A percentile compares a stretch with the other conserved stretches of the same genome.
Evolutionary conservation across 768 basidiomycete genomes (phyloP).

Genomic region (Naganishia vaughanmartiniae): DNA sequence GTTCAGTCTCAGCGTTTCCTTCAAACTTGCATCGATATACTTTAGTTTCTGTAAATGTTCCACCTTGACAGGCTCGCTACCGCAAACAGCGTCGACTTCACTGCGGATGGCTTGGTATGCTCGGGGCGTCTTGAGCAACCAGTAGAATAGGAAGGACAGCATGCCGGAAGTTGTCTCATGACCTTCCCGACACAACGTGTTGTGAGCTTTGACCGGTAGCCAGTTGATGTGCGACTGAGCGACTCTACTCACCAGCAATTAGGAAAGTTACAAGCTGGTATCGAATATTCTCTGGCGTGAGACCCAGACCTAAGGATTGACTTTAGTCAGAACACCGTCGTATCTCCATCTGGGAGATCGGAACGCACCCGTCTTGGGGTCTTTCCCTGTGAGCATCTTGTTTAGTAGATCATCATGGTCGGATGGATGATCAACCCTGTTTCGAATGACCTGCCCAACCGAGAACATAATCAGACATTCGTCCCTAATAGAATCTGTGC

Average conservation of each 20-base stretch:
- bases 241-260: constrained; percentile 58
- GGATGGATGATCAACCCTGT: constrained; percentile 51
- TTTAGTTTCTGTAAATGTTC: constrained; percentile 56
- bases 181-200: not conserved
- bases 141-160: constrained; percentile 56
- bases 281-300: constrained; percentile 56
- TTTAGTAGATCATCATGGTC: constrained; percentile 57
- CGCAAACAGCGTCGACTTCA: constrained; percentile 58
- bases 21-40: constrained; percentile 53
- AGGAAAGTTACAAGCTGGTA: constrained; percentile 59
- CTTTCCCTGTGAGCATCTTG: constrained; percentile 57
- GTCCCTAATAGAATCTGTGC: too few relatives aligned
- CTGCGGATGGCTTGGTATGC: constrained; percentile 56
- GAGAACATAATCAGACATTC: too few relatives aligned
- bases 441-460: constrained; percentile 44
- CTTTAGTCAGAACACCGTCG: not conserved
- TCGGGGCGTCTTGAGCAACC: constrained; percentile 56
- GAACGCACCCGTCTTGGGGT: constrained; percentile 56
- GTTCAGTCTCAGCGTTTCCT: constrained; percentile 53
- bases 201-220: not conserved
- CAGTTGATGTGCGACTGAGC: constrained; percentile 40
- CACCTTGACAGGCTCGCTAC: constrained; percentile 52
- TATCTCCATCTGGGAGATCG: not conserved
- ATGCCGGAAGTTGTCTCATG: constrained; percentile 42
- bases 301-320: constrained; percentile 23